Base-by-base conservation (phyloP, 805 yeast species). In the Candida pseudofarinosa region DNA sequence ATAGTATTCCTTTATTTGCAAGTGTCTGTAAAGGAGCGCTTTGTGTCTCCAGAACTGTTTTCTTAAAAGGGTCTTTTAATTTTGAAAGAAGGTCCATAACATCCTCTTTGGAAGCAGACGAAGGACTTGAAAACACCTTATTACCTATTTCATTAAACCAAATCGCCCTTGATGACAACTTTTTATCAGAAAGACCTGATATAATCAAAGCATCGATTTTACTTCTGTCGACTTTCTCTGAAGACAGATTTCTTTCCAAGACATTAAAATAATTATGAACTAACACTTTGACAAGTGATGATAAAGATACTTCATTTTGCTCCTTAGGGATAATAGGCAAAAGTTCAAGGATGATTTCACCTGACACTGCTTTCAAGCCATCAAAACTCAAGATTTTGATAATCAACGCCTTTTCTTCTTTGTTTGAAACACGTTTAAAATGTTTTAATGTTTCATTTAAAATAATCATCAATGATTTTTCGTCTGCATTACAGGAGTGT, bases 131-230 rank as follows among this genome's bases (percentile, higher is more conserved):
- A 23, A 54, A 40, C 2, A 73, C 39, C 4, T 57, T 50, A 1
- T 57, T 50, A 3, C 79, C 82, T 13, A 84, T 54, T 30, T 77
- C 61, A 31, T 71, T 55, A 42, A 75, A 73, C 97, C 97, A 91
- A 16, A 79, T 63, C 54, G 78, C 79, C 50, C 84, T 76, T 18
- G 86, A 60, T 26, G 76, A 76, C 10, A 74, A 61, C 50, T 85
- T 86, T 52, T 85, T 74, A 32, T 86, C 90, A 12, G 63, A 57
- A 12, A 88, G 63, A 0, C 97, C 97, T 14, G 69, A 62, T n/a
- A 60, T 62, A 26, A 86, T 58, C n/a, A 45, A 47, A 4, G 41
- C 43, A 5, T 44, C 18, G 5, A 32, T 32, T 15, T n/a, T 13
- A 32, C 17, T 13, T 2, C 55, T 60, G 10, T 23, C 28, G 28